Base-by-base conservation (phyloP, 31 red algal genomes). In the Odonthalia washingtoniensis region DNA sequence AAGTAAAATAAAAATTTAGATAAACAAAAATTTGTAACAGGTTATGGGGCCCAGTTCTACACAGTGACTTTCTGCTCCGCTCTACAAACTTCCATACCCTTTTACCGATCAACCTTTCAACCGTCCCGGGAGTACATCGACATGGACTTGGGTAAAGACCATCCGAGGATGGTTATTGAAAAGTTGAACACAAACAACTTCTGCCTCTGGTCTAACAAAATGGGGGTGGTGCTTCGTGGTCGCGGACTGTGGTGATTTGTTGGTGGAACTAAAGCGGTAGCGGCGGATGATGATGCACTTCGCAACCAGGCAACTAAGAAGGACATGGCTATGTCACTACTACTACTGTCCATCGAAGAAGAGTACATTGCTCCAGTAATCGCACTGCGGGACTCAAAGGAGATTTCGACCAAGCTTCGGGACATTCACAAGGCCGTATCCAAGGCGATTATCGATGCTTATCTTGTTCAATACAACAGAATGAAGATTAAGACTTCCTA, bases 401-500 rank as follows among this genome's bases (percentile, higher is more conserved):
- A 70, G 4, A 35, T 83, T 44, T 85, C 67, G 82, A 40, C 1
- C 16, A 40, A 27, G 0, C 42, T 85, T 0, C 57, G 49, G 42
- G 2, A n/a, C 2, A 30, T 72, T 33, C 40, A 85, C 67, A 65
- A 87, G 52, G 1, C 35, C 21, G 42, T 53, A 1, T 40, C 33
- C 46, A 40, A 77, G 16, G 74, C 35, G 27, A 87, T 44, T 30
- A 2, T 74, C 5, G 85, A 87, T 38, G 73, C 74, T 1, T 60
- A 63, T 1, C 30, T 87, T 1, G 74, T 76, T 39, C 14, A 2
- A 4, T 87, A 87, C 72, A 72, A 87, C 39, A 35, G 24, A 3
- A 65, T 87, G 74, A 77, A 78, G 42, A 87, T 87, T 34, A 43
- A 17, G 57, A 1, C 85, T 0, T 35, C 45, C 38, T 46, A 87